Evolutionary conservation across 2,329 filamentous ascomycete species (phyloP).

Genomic region (Penicillium sp.): DNA sequence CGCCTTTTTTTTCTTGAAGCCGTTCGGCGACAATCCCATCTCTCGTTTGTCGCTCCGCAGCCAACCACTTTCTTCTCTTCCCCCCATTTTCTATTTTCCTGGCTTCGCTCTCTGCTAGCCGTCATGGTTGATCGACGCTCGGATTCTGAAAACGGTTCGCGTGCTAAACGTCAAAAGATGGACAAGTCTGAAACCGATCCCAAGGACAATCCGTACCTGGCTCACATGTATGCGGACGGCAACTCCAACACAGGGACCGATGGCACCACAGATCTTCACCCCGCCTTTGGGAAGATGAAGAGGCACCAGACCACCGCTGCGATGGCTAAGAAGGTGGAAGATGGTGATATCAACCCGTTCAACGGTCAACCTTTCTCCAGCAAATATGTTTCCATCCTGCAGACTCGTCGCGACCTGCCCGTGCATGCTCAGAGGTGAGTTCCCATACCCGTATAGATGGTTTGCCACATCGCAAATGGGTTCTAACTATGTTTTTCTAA

Average conservation of each 20-base stretch:
- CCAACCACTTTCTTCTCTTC: slow-evolving; percentile 9
- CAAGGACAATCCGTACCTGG: slow-evolving; percentile 73
- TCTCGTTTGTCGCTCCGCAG: too few relatives aligned
- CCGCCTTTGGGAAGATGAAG: slow-evolving; percentile 57
- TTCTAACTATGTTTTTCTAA: slow-evolving; percentile 5
- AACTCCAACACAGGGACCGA: slow-evolving; percentile 27
- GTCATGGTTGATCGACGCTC: slow-evolving; percentile 52
- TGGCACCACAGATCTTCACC: too few relatives aligned
- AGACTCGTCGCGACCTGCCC: slow-evolving; percentile 72
- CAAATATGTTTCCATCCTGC: slow-evolving; percentile 82
- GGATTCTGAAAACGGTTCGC: slow-evolving; percentile 42
- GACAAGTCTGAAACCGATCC: slow-evolving; percentile 42
- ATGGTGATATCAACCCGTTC: slow-evolving; percentile 77
- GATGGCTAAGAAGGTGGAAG: slow-evolving; percentile 65
- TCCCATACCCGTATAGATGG: too few relatives aligned
- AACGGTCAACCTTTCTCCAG: slow-evolving; percentile 66
- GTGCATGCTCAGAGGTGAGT: slow-evolving; percentile 78
- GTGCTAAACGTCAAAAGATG: slow-evolving; percentile 50
- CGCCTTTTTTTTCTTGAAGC: too few relatives aligned
- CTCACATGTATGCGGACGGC: slow-evolving; percentile 61
- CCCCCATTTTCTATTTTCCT: too few relatives aligned
- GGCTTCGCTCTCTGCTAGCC: too few relatives aligned
- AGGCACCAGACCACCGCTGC: slow-evolving; percentile 72
- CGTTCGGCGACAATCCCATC: too few relatives aligned
- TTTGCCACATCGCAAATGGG: too few relatives aligned